Base-by-base conservation (phyloP, 306 rosid species). In the Trifolium pratense region DNA sequence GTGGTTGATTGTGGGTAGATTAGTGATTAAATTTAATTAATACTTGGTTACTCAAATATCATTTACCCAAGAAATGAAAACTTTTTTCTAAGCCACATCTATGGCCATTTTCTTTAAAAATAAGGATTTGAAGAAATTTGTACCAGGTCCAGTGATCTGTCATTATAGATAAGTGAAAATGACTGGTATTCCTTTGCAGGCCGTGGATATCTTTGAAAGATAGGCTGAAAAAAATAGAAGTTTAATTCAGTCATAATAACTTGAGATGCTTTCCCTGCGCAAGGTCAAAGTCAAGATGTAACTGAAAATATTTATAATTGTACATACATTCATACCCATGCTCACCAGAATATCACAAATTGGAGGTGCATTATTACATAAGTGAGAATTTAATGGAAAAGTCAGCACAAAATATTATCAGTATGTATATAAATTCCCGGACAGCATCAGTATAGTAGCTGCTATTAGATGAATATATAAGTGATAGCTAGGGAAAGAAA, bases 181-280 rank as follows among this genome's bases (percentile, higher is more conserved):
- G 98, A 93, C 81, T 93, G 98, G 78, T 88, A 91, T 79, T 89
- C 98, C 92, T 94, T 94, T 76, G 91, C 98, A 13, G 97, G 98
- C 37, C 97, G 88, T 7, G 98, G 97, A 88, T 91, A 87, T 85
- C 98, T 89, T 82, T 94, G 97, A 87, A 94, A 94, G 84, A 94
- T 94, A 59, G 96, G 97, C 98, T 94, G 92, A 77, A 85, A 85
- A 77, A 84, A 66, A 13, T 29, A 48, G 73, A 83, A 12, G 66
- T 62, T 81, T 65, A 65, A 77, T 89, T 89, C 66, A 91, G 87
- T 75, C 70, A 56, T 56, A 56, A 56, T 36, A 70, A 68, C 53
- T 62, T 68, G 62, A 72, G 26, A 80, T 46, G 57, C 69, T 64
- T 43, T 64, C 69, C 73, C n/a, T 32, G 75, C 36, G 64, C 66